These are phyloP conservation scores for Desmodesmus armatus DNA, from an alignment of 139 green algal genomes.

Conservation along the genomic window DNA sequence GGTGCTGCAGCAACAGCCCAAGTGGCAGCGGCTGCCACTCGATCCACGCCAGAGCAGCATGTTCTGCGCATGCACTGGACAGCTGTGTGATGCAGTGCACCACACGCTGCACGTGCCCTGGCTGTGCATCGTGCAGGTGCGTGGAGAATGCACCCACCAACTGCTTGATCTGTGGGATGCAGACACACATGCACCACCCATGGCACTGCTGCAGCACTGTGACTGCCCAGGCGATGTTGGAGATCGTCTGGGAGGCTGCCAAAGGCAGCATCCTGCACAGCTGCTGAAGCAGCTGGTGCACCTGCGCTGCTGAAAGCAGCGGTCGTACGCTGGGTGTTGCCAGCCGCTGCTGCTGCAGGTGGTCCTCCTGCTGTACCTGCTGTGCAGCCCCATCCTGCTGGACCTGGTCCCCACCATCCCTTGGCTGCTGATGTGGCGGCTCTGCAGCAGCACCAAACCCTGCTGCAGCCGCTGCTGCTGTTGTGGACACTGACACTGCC, in stretches of 20 bases:
- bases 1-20: conserved; percentile 13
- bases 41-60: conserved; percentile 15
- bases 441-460: not conserved
- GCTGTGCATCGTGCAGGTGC: conserved; percentile 17
- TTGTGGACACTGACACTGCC: not conserved
- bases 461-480: conserved; percentile 2
- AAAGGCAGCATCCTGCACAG: conserved; percentile 19
- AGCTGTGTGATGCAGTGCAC: conserved; percentile 25
- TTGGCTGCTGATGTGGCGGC: not conserved
- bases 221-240: conserved; percentile 39
- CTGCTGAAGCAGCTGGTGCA: conserved; percentile 36
- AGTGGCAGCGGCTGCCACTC: conserved; percentile 36
- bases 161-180: conserved; percentile 24
- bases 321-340: not conserved
- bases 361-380: not conserved
- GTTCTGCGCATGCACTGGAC: conserved; percentile 7
- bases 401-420: too few species aligned
- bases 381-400: too few species aligned
- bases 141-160: conserved; percentile 1
- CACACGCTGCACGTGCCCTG: conserved; percentile 43
- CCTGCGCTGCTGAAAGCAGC: conserved; percentile 22
- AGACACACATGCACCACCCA: conserved; percentile 44
- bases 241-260: conserved; percentile 40
- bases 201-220: conserved; percentile 46
- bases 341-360: not conserved